Conservation (phyloP, 108 stramenopile species). For the Halocafeteria seosinensis region DNA sequence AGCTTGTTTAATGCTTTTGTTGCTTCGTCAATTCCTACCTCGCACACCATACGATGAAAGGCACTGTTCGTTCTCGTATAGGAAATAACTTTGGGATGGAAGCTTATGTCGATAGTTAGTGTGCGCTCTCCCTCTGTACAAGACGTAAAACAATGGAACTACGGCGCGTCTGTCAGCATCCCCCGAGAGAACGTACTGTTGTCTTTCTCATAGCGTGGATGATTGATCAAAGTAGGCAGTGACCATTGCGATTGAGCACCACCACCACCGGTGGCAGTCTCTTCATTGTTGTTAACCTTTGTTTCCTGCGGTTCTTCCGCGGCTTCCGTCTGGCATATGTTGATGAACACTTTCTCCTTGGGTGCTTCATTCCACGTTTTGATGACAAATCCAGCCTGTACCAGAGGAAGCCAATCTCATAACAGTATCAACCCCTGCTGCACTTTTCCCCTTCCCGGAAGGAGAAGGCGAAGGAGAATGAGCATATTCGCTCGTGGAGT, state of each 20-base stretch:
- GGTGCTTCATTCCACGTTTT: neutral
- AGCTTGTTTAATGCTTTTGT: too few relatives aligned
- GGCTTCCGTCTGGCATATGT: neutral
- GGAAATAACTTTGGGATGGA: neutral
- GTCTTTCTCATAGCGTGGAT: neutral
- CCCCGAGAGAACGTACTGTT: too few relatives aligned
- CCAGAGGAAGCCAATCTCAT: too few relatives aligned
- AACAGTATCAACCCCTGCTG: too few relatives aligned
- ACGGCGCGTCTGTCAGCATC: too few relatives aligned
- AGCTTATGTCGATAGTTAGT: neutral
- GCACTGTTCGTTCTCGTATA: neutral
- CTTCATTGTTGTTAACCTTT: too few relatives aligned
- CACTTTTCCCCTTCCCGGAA: too few relatives aligned
- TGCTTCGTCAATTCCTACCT: neutral
- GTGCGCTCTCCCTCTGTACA: neutral
- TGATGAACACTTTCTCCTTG: neutral
- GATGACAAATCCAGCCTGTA: neutral
- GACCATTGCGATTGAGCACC: too few relatives aligned
- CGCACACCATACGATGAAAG: neutral
- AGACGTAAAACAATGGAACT: too few relatives aligned
- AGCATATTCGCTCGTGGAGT: neutral
- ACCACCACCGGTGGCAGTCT: neutral
- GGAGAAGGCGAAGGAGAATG: too few relatives aligned
- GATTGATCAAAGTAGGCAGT: neutral
- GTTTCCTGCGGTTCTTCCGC: too few relatives aligned